Evolutionary conservation across 1,139 yeast genomes (phyloP).

Genomic region (Pichia sp.): DNA sequence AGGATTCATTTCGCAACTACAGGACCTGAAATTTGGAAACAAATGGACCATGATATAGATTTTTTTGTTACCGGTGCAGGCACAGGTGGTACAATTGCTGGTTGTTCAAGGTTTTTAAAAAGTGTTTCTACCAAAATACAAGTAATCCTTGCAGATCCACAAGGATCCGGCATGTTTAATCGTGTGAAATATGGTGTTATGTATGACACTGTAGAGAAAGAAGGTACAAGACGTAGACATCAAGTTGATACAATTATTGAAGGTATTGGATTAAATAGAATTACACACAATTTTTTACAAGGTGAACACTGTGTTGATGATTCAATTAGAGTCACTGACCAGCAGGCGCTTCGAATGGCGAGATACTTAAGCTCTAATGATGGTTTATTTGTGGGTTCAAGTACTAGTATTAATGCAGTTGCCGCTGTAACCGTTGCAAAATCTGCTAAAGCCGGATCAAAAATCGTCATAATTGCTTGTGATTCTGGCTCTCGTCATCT

Average conservation of each 20-base stretch:
- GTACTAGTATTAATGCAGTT: slow-evolving; percentile 88
- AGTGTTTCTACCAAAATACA: slow-evolving; percentile 35
- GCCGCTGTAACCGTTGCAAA: slow-evolving; percentile 74
- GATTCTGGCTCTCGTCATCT: slow-evolving; percentile 88
- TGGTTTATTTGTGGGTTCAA: slow-evolving; percentile 87
- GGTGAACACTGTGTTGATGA: slow-evolving; percentile 73
- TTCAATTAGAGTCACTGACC: slow-evolving; percentile 72
- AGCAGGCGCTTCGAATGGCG: slow-evolving; percentile 84
- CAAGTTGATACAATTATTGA: slow-evolving; percentile 94
- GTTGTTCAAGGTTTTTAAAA: slow-evolving; percentile 72
- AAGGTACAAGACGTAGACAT: slow-evolving; percentile 90
- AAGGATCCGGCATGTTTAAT: slow-evolving; percentile 87
- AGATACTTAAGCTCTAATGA: slow-evolving; percentile 72
- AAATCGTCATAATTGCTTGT: slow-evolving; percentile 82
- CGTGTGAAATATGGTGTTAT: slow-evolving; percentile 84
- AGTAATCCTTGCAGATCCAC: slow-evolving; percentile 84
- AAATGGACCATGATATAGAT: slow-evolving; percentile 59
- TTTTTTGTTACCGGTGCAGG: slow-evolving; percentile 76
- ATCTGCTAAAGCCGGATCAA: slow-evolving; percentile 49
- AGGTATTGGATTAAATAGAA: slow-evolving; percentile 85
- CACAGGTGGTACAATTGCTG: slow-evolving; percentile 80
- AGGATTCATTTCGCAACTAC: slow-evolving; percentile 72
- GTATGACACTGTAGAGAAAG: slow-evolving; percentile 84
- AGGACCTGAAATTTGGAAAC: slow-evolving; percentile 83
- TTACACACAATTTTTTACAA: slow-evolving; percentile 71